Percentiles rank a stretch among this genome's conserved stretches.
Evolutionary conservation across 2,329 filamentous ascomycete genomes (phyloP).

Genomic region (Sclerotinia nivalis): DNA sequence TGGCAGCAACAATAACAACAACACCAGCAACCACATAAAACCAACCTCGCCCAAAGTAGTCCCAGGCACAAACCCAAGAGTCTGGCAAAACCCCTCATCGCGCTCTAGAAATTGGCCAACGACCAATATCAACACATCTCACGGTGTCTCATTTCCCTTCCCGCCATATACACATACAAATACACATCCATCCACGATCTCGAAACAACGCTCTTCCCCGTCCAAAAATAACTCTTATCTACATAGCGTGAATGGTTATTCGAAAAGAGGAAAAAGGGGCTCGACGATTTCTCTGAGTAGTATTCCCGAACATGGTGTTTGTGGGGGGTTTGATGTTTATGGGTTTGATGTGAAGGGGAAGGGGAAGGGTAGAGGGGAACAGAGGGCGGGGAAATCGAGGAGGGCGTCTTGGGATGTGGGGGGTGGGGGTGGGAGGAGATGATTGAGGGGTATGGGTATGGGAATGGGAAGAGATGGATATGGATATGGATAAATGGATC

Average conservation of each 20-base stretch:
- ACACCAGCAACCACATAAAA: not conserved
- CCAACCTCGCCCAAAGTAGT: not conserved
- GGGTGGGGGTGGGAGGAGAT: too few relatives aligned
- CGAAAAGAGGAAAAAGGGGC: not conserved
- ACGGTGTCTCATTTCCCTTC: not conserved
- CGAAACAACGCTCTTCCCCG: not conserved
- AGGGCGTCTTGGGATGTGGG: not conserved
- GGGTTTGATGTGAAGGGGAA: not conserved
- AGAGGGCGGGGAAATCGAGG: not conserved
- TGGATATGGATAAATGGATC: too few relatives aligned
- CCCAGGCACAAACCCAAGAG: not conserved
- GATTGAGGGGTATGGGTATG: too few relatives aligned
- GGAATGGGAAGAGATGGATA: too few relatives aligned
- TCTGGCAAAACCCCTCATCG: conserved; percentile 15
- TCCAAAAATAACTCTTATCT: not conserved
- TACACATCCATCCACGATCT: not conserved
- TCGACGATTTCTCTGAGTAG: conserved; percentile 3
- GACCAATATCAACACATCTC: not conserved
- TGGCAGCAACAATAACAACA: not conserved
- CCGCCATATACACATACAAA: not conserved
- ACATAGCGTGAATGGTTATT: not conserved
- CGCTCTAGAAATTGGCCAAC: not conserved
- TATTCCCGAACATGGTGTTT: conserved; percentile 5
- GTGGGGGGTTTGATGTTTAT: not conserved
- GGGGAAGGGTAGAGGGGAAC: too few relatives aligned